Evolutionary conservation across 768 basidiomycete genomes (phyloP).

Genomic region (Serpula lacrymans): DNA sequence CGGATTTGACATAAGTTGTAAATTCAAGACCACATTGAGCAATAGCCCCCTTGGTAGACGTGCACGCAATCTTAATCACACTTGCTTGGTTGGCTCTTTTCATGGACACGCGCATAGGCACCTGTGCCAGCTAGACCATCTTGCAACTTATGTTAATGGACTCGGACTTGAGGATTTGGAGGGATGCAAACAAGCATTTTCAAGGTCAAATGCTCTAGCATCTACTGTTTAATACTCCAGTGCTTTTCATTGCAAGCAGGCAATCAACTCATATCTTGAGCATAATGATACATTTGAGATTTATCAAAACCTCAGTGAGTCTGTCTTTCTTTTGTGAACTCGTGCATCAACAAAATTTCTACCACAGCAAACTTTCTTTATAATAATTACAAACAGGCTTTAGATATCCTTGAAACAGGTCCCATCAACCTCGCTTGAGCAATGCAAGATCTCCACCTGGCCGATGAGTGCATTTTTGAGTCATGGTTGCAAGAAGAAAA

Average conservation of each 20-base stretch:
- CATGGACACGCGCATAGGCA: constrained; percentile 21
- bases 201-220: constrained; percentile 7
- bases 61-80: constrained; percentile 7
- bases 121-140: constrained; percentile 15
- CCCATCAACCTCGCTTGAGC: too few species aligned
- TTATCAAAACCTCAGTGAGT: neutral
- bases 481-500: constrained; percentile 5
- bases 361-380: neutral
- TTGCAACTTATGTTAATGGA: constrained; percentile 12
- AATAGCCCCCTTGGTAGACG: constrained; percentile 13
- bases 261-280: constrained; percentile 4
- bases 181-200: constrained; percentile 16
- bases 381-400: constrained; percentile 1
- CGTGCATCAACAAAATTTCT: neutral
- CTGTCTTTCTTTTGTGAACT: neutral
- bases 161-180: constrained; percentile 20
- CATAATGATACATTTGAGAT: neutral
- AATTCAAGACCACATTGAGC: constrained; percentile 17
- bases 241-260: constrained; percentile 13
- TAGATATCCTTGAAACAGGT: neutral
- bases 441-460: neutral
- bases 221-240: constrained; percentile 5
- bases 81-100: constrained; percentile 13
- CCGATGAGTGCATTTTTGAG: neutral
- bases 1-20: constrained; percentile 23